Conservation (phyloP, 2,329 filamentous ascomycete genomes). For the Fusarium torreyae region DNA sequence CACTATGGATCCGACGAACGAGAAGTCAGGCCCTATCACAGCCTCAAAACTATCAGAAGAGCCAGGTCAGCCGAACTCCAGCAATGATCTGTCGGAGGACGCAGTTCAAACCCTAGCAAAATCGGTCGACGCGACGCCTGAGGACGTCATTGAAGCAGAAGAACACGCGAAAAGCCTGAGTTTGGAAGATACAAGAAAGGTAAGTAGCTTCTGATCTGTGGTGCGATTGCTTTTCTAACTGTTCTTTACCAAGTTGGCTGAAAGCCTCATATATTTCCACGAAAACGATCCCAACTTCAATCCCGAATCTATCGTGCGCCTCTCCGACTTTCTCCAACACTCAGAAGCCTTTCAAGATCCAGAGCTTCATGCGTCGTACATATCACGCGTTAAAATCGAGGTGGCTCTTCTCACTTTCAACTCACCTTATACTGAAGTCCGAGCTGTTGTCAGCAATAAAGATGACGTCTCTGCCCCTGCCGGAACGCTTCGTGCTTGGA, state of each 20-base stretch:
- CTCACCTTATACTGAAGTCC: constrained; percentile 69
- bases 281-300: constrained; percentile 36
- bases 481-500: constrained; percentile 68
- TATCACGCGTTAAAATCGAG: constrained; percentile 67
- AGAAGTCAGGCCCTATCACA: no score
- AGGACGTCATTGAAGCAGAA: constrained; percentile 23
- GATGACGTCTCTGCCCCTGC: constrained; percentile 66
- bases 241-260: constrained; percentile 5
- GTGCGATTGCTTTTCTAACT: background rate
- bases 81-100: no score
- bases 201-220: background rate
- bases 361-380: constrained; percentile 57
- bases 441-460: constrained; percentile 68
- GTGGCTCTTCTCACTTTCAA: constrained; percentile 66
- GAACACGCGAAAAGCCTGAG: constrained; percentile 11
- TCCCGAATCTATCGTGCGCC: constrained; percentile 22
- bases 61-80: no score
- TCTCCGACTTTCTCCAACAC: constrained; percentile 32
- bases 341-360: constrained; percentile 52
- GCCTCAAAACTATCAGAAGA: no score
- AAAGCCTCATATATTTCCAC: constrained; percentile 27
- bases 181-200: constrained; percentile 21
- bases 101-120: no score
- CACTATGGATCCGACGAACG: no score
- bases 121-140: constrained; percentile 11